A percentile compares a stretch with the other conserved stretches of the same genome.
phyloP scores from a whole-genome alignment of 495 filamentous ascomycete genomes.

The Cercophora samala region DNA sequence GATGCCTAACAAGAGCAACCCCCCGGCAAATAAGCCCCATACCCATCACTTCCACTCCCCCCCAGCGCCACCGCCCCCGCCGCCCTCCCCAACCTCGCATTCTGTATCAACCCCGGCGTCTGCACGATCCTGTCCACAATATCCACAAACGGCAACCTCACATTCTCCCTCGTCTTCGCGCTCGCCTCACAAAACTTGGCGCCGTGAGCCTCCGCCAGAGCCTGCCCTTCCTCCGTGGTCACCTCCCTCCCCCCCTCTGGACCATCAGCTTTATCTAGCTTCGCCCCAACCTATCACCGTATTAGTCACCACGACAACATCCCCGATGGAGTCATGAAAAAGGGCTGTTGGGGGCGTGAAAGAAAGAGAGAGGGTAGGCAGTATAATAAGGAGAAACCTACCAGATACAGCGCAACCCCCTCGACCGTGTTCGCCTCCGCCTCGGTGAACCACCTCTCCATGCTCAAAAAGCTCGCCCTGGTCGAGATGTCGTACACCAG shows the following conservation, averaged over 20 bases:
- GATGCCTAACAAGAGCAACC: not conserved
- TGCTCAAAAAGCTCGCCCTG: constrained; percentile 51
- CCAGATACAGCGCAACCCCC: constrained; percentile 52
- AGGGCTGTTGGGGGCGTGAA: constrained; percentile 7
- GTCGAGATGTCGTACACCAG: constrained; percentile 59
- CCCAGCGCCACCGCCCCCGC: constrained; percentile 19
- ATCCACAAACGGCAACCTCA: constrained; percentile 53
- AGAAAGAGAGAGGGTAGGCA: not conserved
- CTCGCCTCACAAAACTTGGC: constrained; percentile 55
- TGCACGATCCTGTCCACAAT: constrained; percentile 52
- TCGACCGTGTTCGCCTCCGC: constrained; percentile 51
- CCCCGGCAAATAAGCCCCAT: constrained; percentile 25
- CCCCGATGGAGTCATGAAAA: not conserved
- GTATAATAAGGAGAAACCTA: constrained; percentile 26
- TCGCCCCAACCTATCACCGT: constrained; percentile 46
- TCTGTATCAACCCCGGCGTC: constrained; percentile 41
- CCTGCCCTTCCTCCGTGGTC: constrained; percentile 48
- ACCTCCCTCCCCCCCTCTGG: constrained; percentile 41
- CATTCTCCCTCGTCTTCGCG: constrained; percentile 53
- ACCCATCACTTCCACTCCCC: constrained; percentile 5
- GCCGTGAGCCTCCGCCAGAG: constrained; percentile 48
- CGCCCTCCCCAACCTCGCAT: constrained; percentile 23
- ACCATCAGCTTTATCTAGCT: constrained; percentile 48
- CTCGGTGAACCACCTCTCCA: constrained; percentile 60
- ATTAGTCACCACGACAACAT: too few relatives aligned